These are phyloP conservation scores for Eucalyptus caleyi DNA, from an alignment of 345 rosid genomes.

Conservation along the genomic window DNA sequence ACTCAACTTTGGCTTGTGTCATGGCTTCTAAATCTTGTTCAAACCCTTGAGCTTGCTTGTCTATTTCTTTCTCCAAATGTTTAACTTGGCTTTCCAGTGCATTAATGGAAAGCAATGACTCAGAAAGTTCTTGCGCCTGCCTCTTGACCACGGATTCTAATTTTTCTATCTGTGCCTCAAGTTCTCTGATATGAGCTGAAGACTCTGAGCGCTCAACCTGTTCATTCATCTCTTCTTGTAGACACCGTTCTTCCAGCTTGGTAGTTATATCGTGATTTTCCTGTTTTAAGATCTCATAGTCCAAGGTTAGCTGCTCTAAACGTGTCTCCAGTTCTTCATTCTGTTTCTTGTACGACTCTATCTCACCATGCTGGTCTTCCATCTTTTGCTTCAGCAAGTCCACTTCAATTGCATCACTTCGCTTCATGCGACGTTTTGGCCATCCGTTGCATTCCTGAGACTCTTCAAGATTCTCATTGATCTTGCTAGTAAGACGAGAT, in stretches of 20 bases:
- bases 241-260: conserved; percentile 37
- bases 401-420: conserved; percentile 32
- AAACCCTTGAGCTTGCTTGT: conserved; percentile 46
- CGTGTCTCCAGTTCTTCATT: conserved; percentile 63
- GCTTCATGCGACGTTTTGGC: conserved; percentile 10
- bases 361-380: conserved; percentile 39
- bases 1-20: conserved; percentile 44
- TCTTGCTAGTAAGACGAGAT: conserved; percentile 17
- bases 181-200: conserved; percentile 22
- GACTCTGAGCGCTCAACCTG: conserved; percentile 22
- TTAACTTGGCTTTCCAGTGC: conserved; percentile 60
- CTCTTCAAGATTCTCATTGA: conserved; percentile 21
- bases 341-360: conserved; percentile 47
- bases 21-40: conserved; percentile 61
- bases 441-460: not conserved
- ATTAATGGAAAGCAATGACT: conserved; percentile 40
- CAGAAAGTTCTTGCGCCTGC: conserved; percentile 55
- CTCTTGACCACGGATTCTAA: conserved; percentile 59
- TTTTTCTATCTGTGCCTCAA: conserved; percentile 40
- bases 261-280: conserved; percentile 35
- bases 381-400: conserved; percentile 41
- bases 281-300: conserved; percentile 51
- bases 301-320: conserved; percentile 53
- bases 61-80: conserved; percentile 49
- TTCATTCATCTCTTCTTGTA: conserved; percentile 24